Evolutionary conservation across 768 basidiomycete genomes (phyloP).

Genomic region (Chlorophyllum brunneum): DNA sequence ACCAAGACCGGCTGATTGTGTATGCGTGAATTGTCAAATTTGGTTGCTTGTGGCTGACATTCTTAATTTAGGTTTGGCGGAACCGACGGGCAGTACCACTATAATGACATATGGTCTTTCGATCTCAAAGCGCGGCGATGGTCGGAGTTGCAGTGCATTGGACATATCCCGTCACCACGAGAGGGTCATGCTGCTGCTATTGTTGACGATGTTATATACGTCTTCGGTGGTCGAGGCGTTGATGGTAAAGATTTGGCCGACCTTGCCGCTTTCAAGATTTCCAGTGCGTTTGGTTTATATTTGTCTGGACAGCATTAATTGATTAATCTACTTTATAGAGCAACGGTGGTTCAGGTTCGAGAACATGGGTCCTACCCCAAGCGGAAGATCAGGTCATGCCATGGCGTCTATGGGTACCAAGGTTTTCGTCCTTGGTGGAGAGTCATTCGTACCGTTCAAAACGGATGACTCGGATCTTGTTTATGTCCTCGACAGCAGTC

Average conservation of each 20-base stretch:
- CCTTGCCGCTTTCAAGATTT: slow-evolving; percentile 94
- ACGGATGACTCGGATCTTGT: slow-evolving; percentile 77
- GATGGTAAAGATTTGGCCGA: slow-evolving; percentile 96
- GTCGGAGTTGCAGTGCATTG: slow-evolving; percentile 93
- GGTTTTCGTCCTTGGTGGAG: slow-evolving; percentile 93
- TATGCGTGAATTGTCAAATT: slow-evolving; percentile 35
- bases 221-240: slow-evolving; percentile 95
- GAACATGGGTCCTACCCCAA: slow-evolving; percentile 97
- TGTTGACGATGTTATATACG: slow-evolving; percentile 95
- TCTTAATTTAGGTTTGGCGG: slow-evolving; percentile 76
- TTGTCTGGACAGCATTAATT: background rate
- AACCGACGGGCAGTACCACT: slow-evolving; percentile 97
- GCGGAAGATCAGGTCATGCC: slow-evolving; percentile 92
- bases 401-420: slow-evolving; percentile 90
- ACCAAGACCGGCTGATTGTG: slow-evolving; percentile 82
- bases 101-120: slow-evolving; percentile 98
- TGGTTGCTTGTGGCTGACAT: slow-evolving; percentile 10
- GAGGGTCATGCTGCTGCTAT: slow-evolving; percentile 97
- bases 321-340: slow-evolving; percentile 44
- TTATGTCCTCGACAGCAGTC: slow-evolving; percentile 95
- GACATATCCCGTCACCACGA: slow-evolving; percentile 91
- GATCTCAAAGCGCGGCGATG: slow-evolving; percentile 77
- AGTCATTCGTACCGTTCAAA: slow-evolving; percentile 71
- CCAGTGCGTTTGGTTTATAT: slow-evolving; percentile 59
- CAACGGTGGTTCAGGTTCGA: slow-evolving; percentile 99